Base-by-base conservation (phyloP, 305 asterid genomes). In the Rubia balearica region DNA sequence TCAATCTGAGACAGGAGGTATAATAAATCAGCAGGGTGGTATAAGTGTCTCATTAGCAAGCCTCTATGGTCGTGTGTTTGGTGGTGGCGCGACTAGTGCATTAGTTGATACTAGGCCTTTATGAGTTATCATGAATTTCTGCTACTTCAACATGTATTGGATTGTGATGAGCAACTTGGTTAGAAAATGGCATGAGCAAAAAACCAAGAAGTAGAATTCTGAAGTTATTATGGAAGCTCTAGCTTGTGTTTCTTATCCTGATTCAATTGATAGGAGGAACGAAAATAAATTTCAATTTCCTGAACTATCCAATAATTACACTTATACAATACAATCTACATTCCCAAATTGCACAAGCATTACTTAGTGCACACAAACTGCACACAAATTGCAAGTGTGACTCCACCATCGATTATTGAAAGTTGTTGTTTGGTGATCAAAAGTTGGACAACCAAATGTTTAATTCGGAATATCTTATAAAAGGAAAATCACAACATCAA, bases 51-150 rank as follows among this genome's bases (percentile, higher is more conserved):
- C 92, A 53, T 81, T 90, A 74, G 92, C 90, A 55, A 83, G 92
- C 79, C 91, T 91, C 0, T 90, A 90, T 64, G 96, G 96, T 19
- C 92, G 95, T 49, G 95, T 90, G 59, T 86, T 90, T 13, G 96
- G 96, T 0, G 95, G 96, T 61, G 95, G 95, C 56, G 91, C 86
- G 68, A 90, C 91, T 36, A 95, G 95, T 66, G 65, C 86, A 69
- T 80, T 88, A 75, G 86, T 88, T 43, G 96, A 90, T 12, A 91
- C 95, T 13, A 70, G 87, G 68, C 92, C 95, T 7, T 85, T 88
- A 64, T 91, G 85, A 90, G 95, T 90, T 74, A 27, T 8, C 49
- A 45, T 42, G n/a, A 61, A 22, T 46, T 61, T 1, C 2, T 68
- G 21, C 9, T 33, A 30, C 8, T 71, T 48, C 51, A 64, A 22